A percentile compares a stretch with the other conserved stretches of the same genome.
These are phyloP conservation scores for Volvox reticuliferus DNA, from an alignment of 139 green algal species.

Conservation along the genomic window DNA sequence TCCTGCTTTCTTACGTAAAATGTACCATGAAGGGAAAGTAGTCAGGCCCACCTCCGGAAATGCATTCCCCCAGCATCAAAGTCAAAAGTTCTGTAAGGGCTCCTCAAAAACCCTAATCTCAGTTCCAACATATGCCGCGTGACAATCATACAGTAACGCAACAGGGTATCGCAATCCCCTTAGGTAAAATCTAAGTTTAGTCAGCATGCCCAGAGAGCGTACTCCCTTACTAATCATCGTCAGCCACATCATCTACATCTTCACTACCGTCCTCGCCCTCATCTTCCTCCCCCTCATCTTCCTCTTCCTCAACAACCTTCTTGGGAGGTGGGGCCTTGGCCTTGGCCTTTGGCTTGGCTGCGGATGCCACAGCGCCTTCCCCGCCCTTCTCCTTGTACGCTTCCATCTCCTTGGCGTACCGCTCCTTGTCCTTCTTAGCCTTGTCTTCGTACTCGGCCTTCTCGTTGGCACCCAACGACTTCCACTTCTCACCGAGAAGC, in stretches of 20 bases:
- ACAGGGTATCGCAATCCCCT: neutral
- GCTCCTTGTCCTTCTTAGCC: slow-evolving; percentile 66
- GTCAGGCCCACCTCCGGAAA: too few relatives aligned
- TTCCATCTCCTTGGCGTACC: slow-evolving; percentile 76
- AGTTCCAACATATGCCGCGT: neutral
- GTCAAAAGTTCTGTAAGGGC: neutral
- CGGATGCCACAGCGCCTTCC: neutral
- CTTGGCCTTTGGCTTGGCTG: slow-evolving; percentile 18
- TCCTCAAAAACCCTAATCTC: too few relatives aligned
- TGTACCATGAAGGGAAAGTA: neutral
- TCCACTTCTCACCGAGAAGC: slow-evolving; percentile 85
- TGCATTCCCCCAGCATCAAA: too few relatives aligned
- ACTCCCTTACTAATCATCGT: slow-evolving; percentile 23
- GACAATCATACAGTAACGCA: neutral
- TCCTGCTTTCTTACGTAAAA: slow-evolving; percentile 4
- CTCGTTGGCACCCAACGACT: slow-evolving; percentile 72
- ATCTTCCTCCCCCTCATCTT: neutral
- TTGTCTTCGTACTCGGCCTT: slow-evolving; percentile 65
- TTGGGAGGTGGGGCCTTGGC: neutral
- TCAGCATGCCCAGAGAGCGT: neutral
- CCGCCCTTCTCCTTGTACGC: slow-evolving; percentile 78
- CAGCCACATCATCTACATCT: neutral
- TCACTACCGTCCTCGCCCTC: neutral
- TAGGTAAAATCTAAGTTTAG: neutral
- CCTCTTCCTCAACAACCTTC: neutral